A percentile compares a stretch with the other conserved stretches of the same genome.
Conservation (phyloP, 495 filamentous ascomycete genomes). For the Friedmanniomyces simplex region DNA sequence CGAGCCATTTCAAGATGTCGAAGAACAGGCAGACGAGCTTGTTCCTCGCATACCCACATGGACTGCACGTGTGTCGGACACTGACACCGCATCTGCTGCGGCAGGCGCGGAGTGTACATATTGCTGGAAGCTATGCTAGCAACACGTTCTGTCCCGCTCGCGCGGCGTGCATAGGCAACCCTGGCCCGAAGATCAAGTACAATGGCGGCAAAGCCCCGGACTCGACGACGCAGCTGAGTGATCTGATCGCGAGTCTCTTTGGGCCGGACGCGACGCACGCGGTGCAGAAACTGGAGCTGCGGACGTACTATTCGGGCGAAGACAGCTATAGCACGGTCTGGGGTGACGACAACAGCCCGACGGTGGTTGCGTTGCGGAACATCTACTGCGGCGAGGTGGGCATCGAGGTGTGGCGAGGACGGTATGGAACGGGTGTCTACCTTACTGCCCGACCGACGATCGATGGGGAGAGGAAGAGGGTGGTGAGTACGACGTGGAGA, state of each 20-base stretch:
- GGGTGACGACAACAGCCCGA: conserved; percentile 22
- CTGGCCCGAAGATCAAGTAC: neutral
- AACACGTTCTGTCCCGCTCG: neutral
- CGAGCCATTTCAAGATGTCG: conserved; percentile 1
- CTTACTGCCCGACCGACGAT: conserved; percentile 12
- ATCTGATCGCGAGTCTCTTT: conserved; percentile 16
- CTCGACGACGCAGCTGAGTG: conserved; percentile 11
- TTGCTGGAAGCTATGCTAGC: conserved; percentile 20
- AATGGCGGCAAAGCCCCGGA: conserved; percentile 5
- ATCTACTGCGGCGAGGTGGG: conserved; percentile 21
- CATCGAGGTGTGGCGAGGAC: conserved; percentile 24
- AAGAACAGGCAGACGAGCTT: conserved; percentile 9
- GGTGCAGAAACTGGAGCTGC: conserved; percentile 20
- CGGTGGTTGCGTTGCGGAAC: conserved; percentile 21
- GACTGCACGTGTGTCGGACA: conserved; percentile 21
- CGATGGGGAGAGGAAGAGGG: conserved; percentile 9
- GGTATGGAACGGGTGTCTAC: conserved; percentile 21
- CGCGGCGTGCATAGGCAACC: conserved; percentile 9
- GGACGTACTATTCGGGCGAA: conserved; percentile 24
- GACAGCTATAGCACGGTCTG: conserved; percentile 23
- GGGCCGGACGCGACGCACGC: conserved; percentile 8
- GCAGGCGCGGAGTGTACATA: conserved; percentile 24
- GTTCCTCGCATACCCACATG: conserved; percentile 25
- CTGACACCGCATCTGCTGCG: conserved; percentile 23
- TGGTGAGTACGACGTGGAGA: conserved; percentile 24